Conservation (phyloP, 1,139 yeast genomes). For the Candida pseudoviswanathii region DNA sequence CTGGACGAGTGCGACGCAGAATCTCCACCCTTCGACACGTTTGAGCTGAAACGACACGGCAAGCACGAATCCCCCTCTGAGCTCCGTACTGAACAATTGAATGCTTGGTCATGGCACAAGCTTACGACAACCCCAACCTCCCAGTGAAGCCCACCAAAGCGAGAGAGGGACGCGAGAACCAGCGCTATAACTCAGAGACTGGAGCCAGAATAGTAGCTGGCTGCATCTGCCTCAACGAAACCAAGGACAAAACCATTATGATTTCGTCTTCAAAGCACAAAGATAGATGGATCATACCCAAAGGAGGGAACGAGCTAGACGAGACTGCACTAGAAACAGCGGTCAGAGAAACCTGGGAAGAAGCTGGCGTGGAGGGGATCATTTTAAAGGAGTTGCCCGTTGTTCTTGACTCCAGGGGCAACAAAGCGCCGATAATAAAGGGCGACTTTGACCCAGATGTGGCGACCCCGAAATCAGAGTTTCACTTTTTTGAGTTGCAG, state of each 20-base stretch:
- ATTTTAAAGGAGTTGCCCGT: constrained; percentile 59
- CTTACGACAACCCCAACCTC: constrained; percentile 6
- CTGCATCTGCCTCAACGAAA: constrained; percentile 68
- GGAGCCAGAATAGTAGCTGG: constrained; percentile 94
- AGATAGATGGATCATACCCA: constrained; percentile 84
- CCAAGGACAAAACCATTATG: constrained; percentile 67
- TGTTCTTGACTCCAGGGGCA: constrained; percentile 69
- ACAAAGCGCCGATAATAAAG: constrained; percentile 53
- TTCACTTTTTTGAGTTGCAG: constrained; percentile 78
- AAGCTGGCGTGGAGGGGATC: constrained; percentile 82
- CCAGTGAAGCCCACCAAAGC: constrained; percentile 21
- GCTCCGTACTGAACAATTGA: no score
- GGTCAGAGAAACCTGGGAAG: constrained; percentile 95
- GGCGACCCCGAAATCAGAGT: constrained; percentile 69
- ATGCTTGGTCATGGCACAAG: constrained; percentile 6
- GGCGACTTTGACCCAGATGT: constrained; percentile 43
- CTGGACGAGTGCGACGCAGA: no score
- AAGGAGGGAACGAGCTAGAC: constrained; percentile 92
- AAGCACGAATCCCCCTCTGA: no score
- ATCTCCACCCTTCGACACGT: no score
- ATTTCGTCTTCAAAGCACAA: constrained; percentile 70
- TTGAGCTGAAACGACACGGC: no score
- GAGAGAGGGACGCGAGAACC: constrained; percentile 41
- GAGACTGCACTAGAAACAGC: constrained; percentile 71
- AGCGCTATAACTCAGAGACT: constrained; percentile 47